Evolutionary conservation across 169 alveolate genomes (phyloP), one percentile per base, ranked within the genome.

Genomic region (Plasmodium chabaudi): DNA sequence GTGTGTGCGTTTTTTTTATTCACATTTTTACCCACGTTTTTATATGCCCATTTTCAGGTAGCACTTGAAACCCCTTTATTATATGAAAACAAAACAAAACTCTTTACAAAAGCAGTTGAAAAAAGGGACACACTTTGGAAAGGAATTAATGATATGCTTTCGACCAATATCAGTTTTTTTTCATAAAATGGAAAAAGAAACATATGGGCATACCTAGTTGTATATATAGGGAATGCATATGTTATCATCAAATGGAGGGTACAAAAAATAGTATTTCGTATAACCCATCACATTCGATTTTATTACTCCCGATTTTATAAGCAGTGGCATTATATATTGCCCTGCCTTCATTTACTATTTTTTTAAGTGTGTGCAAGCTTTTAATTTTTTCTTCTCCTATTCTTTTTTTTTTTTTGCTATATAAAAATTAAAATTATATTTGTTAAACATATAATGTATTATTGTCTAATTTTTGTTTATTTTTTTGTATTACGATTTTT

Each of bases 51-150:
- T 49, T 25, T 49, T 39, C 59, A 77, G 88, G 55, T 44, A 17
- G 88, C 88, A 12, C 61, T 77, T 21, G 77, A 77, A 77, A 77
- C 71, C n/a, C 77, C 72, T 49, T 55, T 77, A 27, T 23, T 77
- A 15, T 77, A 77, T 77, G 88, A 77, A 64, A 77, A 77, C 21
- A 77, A 77, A 64, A 64, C 75, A 42, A 77, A 57, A 69, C 88
- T 77, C 5, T 77, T 77, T 19, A 51, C 72, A 5, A 63, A 75
- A 68, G 68, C 56, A 44, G 88, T 77, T 5, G 88, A 77, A 56
- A 77, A 77, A 42, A 42, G 88, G 23, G 88, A 63, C 9, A 77
- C 88, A 21, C 65, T 77, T 27, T 77, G 88, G 88, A 63, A 77
- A 64, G 65, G 51, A 47, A 77, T 77, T 63, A 77, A 77, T 65